A percentile compares a stretch with the other conserved stretches of the same genome.
Conservation (phyloP, 2,329 filamentous ascomycete species). For the Apiospora phragmitis region DNA sequence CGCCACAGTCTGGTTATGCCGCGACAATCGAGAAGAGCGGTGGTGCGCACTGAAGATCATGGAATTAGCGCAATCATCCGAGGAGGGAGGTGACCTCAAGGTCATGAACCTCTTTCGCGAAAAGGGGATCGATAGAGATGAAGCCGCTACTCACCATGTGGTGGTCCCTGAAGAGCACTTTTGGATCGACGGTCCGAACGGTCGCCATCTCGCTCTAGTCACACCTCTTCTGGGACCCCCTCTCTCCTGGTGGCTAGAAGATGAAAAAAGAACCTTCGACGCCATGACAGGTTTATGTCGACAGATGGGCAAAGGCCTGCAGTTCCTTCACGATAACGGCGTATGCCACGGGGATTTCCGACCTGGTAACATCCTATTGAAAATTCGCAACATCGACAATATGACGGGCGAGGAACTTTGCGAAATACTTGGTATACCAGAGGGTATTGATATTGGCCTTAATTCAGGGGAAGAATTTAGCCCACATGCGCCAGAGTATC, state of each 20-base stretch:
- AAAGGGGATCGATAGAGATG: neutral
- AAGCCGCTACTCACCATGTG: slow-evolving; percentile 15
- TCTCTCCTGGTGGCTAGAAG: neutral
- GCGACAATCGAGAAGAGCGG: slow-evolving; percentile 12
- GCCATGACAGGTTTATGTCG: neutral
- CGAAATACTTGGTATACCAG: rapidly evolving
- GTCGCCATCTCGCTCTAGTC: slow-evolving; percentile 17
- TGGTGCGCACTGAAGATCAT: slow-evolving; percentile 21
- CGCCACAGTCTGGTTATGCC: slow-evolving; percentile 22
- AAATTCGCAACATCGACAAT: neutral
- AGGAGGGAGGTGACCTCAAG: slow-evolving; percentile 15
- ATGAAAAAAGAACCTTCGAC: neutral
- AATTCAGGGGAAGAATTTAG: neutral
- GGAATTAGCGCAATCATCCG: slow-evolving; percentile 5
- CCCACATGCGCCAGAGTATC: neutral
- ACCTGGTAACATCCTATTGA: slow-evolving; percentile 7
- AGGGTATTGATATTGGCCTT: neutral
- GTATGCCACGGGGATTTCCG: slow-evolving; percentile 11
- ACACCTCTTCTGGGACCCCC: neutral
- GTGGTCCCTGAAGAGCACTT: slow-evolving; percentile 15
- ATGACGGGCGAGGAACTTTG: neutral
- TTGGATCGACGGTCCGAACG: slow-evolving; percentile 18
- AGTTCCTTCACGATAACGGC: neutral
- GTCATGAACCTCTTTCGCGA: neutral
- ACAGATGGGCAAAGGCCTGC: neutral